Conservation (phyloP, 2,329 filamentous ascomycete genomes). For the Byssoonygena ceratinophila region DNA sequence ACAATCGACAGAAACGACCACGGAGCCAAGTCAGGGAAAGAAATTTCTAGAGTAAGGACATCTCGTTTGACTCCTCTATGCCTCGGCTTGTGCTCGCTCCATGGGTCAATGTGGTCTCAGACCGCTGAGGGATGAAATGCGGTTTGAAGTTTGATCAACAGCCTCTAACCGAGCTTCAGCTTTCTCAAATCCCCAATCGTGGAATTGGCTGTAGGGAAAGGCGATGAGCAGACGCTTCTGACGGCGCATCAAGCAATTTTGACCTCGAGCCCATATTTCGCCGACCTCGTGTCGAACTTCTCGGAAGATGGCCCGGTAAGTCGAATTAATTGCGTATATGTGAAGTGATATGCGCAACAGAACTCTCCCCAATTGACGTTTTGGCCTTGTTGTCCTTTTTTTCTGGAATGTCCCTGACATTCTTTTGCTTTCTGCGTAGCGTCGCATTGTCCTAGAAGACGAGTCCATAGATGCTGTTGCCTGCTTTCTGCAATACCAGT, state of each 20-base stretch:
- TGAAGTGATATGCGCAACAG: neutral
- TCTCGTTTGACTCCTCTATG: too few species aligned
- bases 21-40: slow-evolving; percentile 3
- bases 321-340: neutral
- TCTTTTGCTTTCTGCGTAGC: slow-evolving; percentile 31
- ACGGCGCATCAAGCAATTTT: slow-evolving; percentile 73
- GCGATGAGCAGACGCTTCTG: slow-evolving; percentile 52
- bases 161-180: slow-evolving; percentile 16
- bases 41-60: slow-evolving; percentile 12
- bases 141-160: neutral
- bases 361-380: neutral
- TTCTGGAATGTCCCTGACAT: neutral
- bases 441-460: slow-evolving; percentile 55
- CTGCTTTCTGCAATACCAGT: slow-evolving; percentile 72
- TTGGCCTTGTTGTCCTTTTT: neutral
- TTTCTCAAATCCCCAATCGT: slow-evolving; percentile 62
- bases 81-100: too few species aligned
- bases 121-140: too few species aligned
- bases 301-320: slow-evolving; percentile 49
- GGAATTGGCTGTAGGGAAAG: slow-evolving; percentile 54
- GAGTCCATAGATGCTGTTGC: slow-evolving; percentile 64
- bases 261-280: slow-evolving; percentile 62
- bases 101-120: neutral
- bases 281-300: slow-evolving; percentile 52
- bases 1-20: neutral